Evolutionary conservation across 2,329 filamentous ascomycete genomes (phyloP).

Genomic region (Phaeosphaeriaceae sp.): DNA sequence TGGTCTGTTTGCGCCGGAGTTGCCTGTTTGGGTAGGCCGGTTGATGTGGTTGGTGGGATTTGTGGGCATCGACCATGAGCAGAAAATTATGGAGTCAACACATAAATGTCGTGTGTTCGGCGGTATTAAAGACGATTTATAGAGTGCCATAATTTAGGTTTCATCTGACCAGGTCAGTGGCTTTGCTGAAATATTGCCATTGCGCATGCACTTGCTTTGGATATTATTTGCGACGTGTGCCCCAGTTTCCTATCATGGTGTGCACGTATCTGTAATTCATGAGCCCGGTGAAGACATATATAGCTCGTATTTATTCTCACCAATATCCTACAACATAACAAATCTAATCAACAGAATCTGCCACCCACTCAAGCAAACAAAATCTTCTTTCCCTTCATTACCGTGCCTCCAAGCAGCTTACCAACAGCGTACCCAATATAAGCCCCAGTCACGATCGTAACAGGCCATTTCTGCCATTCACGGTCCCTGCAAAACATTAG

Average conservation of each 20-base stretch:
- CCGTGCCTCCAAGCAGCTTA: conserved; percentile 63
- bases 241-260: no score
- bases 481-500: conserved; percentile 68
- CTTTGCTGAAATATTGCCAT: not conserved
- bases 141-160: not conserved
- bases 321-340: not conserved
- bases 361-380: conserved; percentile 46
- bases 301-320: not conserved
- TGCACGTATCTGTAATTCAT: no score
- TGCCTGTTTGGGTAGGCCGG: conserved; percentile 1
- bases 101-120: no score
- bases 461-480: conserved; percentile 98
- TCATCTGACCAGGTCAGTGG: not conserved
- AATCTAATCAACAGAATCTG: not conserved
- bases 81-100: no score
- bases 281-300: no score
- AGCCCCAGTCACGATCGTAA: conserved; percentile 84
- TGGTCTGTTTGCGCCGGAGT: not conserved
- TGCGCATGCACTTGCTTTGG: not conserved
- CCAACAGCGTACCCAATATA: conserved; percentile 81
- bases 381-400: conserved; percentile 55
- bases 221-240: not conserved
- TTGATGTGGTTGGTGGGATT: not conserved
- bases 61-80: no score
- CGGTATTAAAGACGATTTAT: not conserved